phyloP scores from a whole-genome alignment of 768 basidiomycete species.

The Leucogyrophana mollusca region DNA sequence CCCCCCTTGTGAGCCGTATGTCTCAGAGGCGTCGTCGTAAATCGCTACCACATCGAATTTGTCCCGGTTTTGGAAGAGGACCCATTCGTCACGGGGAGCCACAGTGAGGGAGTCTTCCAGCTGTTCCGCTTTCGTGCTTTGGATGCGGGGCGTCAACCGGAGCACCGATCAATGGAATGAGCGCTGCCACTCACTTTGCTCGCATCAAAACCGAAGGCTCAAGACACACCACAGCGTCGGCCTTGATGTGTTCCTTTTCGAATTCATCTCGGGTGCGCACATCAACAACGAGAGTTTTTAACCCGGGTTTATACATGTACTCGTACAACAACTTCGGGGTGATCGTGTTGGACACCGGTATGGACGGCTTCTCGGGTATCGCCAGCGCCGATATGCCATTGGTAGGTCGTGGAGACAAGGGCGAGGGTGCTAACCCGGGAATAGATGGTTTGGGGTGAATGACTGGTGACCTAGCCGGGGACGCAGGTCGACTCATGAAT shows the following conservation, averaged over 20 bases:
- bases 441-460: slow-evolving; percentile 44
- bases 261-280: slow-evolving; percentile 79
- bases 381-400: background rate
- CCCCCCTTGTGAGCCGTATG: slow-evolving; percentile 45
- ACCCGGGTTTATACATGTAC: slow-evolving; percentile 49
- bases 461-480: slow-evolving; percentile 38
- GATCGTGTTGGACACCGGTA: slow-evolving; percentile 62
- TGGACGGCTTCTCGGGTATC: slow-evolving; percentile 35
- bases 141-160: background rate
- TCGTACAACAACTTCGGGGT: slow-evolving; percentile 56
- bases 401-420: slow-evolving; percentile 28
- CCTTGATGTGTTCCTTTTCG: slow-evolving; percentile 68
- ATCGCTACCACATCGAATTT: slow-evolving; percentile 87
- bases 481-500: slow-evolving; percentile 63
- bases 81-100: slow-evolving; percentile 66
- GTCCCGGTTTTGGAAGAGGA: slow-evolving; percentile 80
- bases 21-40: slow-evolving; percentile 69
- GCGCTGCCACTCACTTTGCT: slow-evolving; percentile 51
- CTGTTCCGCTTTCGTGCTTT: slow-evolving; percentile 60
- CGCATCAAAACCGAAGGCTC: slow-evolving; percentile 78
- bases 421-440: slow-evolving; percentile 33
- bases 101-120: slow-evolving; percentile 77
- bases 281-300: slow-evolving; percentile 76
- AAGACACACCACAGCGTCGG: slow-evolving; percentile 72
- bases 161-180: background rate